Percentiles rank a stretch among this genome's conserved stretches.
phyloP scores from a whole-genome alignment of 148 eudicot genomes.

The Diospyros lotus region DNA sequence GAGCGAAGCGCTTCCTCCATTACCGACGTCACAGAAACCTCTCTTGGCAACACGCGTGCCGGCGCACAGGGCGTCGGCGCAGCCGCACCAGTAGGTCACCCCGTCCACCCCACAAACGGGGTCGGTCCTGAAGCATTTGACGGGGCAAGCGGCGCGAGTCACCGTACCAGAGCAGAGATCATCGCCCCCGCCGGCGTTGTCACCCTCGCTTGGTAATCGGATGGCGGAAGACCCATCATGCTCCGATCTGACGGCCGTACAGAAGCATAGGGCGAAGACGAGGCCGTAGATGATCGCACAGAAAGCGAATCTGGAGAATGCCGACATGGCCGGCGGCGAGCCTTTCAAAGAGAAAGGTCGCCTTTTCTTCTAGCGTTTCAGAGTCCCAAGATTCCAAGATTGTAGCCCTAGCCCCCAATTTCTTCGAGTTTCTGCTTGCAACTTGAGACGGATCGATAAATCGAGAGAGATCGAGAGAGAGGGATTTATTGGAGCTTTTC shows the following conservation, averaged over 20 bases:
- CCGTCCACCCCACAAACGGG: slow-evolving; percentile 85
- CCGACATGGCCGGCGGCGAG: slow-evolving; percentile 2
- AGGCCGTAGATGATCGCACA: slow-evolving; percentile 19
- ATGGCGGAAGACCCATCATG: slow-evolving; percentile 13
- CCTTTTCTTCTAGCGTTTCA: background rate
- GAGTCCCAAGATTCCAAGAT: too few relatives aligned
- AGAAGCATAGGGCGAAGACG: slow-evolving; percentile 6
- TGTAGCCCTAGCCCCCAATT: too few relatives aligned
- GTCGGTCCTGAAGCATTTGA: slow-evolving; percentile 70
- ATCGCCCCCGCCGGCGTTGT: background rate
- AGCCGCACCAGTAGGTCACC: slow-evolving; percentile 96
- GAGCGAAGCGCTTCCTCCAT: slow-evolving; percentile 52
- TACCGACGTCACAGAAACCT: slow-evolving; percentile 72
- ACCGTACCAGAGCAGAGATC: slow-evolving; percentile 13
- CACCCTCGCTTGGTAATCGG: slow-evolving; percentile 36
- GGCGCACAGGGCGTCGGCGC: slow-evolving; percentile 69
- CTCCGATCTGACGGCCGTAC: slow-evolving; percentile 26
- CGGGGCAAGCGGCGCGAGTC: slow-evolving; percentile 40
- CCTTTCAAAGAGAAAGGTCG: slow-evolving; percentile 5
- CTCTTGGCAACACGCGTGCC: slow-evolving; percentile 51
- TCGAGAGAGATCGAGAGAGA: too few relatives aligned
- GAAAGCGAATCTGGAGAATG: slow-evolving; percentile 9
- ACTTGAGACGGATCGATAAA: too few relatives aligned
- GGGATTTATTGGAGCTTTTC: too few relatives aligned
- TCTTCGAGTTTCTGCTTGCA: too few relatives aligned